Conservation (phyloP, 2,329 filamentous ascomycete genomes). For the Monosporascus sp. region DNA sequence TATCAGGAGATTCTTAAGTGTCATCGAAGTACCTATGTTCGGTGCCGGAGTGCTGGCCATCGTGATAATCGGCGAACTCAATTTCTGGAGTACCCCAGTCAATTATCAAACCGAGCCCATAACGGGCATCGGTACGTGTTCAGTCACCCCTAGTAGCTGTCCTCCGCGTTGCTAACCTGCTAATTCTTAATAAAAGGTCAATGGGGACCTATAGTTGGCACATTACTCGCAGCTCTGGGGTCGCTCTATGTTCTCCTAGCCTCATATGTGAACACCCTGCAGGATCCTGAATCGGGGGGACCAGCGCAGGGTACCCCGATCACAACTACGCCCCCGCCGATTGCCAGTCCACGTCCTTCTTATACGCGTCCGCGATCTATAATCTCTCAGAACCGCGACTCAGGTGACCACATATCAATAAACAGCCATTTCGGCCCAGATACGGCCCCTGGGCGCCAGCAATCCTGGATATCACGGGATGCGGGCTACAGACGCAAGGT, state of each 20-base stretch:
- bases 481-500: slow-evolving; percentile 35
- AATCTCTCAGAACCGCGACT: slow-evolving; percentile 3
- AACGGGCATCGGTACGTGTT: slow-evolving; percentile 48
- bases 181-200: slow-evolving; percentile 36
- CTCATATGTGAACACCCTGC: slow-evolving; percentile 21
- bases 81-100: slow-evolving; percentile 56
- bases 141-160: not conserved
- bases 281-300: slow-evolving; percentile 7
- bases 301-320: slow-evolving; percentile 5
- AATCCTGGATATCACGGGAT: slow-evolving; percentile 5
- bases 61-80: slow-evolving; percentile 56
- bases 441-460: not conserved
- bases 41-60: slow-evolving; percentile 53
- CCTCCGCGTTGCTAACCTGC: not conserved
- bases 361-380: not conserved
- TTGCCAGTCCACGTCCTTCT: not conserved
- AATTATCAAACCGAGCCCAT: slow-evolving; percentile 58
- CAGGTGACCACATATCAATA: slow-evolving; percentile 1
- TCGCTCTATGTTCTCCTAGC: slow-evolving; percentile 52
- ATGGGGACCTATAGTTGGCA: slow-evolving; percentile 57
- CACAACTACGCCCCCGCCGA: slow-evolving; percentile 23
- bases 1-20: slow-evolving; percentile 48
- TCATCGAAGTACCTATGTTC: slow-evolving; percentile 55
- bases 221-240: slow-evolving; percentile 50
- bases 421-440: not conserved